Evolutionary conservation across 1,139 yeast genomes (phyloP).

Genomic region (Taphrina betulina): DNA sequence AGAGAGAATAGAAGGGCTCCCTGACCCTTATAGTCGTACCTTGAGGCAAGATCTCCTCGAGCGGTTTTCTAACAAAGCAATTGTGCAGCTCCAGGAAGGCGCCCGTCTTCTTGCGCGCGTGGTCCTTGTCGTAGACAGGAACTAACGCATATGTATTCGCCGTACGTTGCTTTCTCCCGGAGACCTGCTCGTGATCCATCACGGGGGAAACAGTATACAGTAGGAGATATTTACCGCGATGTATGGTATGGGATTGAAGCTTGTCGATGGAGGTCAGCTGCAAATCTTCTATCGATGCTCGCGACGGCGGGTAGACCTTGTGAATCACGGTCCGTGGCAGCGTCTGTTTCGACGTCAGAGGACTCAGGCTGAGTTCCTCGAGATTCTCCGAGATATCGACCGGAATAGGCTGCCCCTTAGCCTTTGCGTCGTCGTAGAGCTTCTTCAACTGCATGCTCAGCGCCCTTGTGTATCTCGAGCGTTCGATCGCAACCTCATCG

Average conservation of each 20-base stretch:
- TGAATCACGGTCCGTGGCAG: constrained; percentile 8
- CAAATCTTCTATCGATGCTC: background rate
- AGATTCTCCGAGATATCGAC: constrained; percentile 4
- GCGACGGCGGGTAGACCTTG: constrained; percentile 5
- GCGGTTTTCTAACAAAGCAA: constrained; percentile 6
- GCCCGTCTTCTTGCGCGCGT: background rate
- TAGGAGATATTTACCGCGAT: background rate
- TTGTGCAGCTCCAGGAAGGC: constrained; percentile 12
- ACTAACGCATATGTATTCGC: constrained; percentile 2
- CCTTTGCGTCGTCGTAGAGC: constrained; percentile 2
- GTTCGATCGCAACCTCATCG: constrained; percentile 5
- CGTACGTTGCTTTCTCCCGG: background rate
- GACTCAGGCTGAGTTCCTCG: background rate
- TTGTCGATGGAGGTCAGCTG: background rate
- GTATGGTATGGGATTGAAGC: background rate
- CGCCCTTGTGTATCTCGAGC: constrained; percentile 6
- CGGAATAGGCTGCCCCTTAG: background rate
- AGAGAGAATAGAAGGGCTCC: constrained; percentile 16
- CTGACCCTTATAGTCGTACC: constrained; percentile 11
- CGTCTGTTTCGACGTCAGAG: constrained; percentile 3
- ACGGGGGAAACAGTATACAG: background rate
- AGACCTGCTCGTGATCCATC: constrained; percentile 1
- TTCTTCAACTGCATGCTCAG: constrained; percentile 1
- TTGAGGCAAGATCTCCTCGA: constrained; percentile 12
- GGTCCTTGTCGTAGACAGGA: constrained; percentile 1